Percentiles rank a stretch among this genome's conserved stretches.
phyloP scores from a whole-genome alignment of 306 rosid species.

The Corylus americana region DNA sequence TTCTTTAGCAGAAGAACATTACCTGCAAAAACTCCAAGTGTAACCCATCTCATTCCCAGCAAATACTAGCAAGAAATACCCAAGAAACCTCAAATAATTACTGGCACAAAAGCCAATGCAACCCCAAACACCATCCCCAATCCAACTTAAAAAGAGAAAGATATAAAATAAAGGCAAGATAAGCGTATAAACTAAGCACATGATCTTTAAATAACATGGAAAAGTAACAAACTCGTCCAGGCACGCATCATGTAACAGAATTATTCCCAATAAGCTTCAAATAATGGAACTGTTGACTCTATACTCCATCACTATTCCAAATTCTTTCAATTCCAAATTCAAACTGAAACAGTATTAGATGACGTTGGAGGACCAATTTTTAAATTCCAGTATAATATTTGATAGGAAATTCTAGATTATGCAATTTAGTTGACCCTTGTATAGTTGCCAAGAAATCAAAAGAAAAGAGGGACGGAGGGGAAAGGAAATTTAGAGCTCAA shows the following conservation, averaged over 20 bases:
- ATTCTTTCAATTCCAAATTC: not conserved
- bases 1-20: slow-evolving; percentile 83
- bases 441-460: not conserved
- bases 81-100: not conserved
- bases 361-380: not conserved
- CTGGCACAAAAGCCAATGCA: not conserved
- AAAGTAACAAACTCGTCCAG: not conserved
- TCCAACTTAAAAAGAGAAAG: not conserved
- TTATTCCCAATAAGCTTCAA: not conserved
- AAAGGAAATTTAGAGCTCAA: not conserved
- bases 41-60: not conserved
- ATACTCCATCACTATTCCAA: not conserved
- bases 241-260: not conserved
- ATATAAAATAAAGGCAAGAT: not conserved
- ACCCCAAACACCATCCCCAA: not conserved
- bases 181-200: not conserved
- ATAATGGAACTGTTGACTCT: not conserved
- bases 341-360: not conserved
- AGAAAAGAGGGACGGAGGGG: not conserved
- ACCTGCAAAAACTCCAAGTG: slow-evolving; percentile 57
- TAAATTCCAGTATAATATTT: not conserved
- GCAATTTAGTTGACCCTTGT: too few relatives aligned
- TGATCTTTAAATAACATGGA: too few relatives aligned
- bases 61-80: not conserved
- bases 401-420: not conserved